Base-by-base conservation (phyloP, 768 basidiomycete species). In the Boletus patriciae region DNA sequence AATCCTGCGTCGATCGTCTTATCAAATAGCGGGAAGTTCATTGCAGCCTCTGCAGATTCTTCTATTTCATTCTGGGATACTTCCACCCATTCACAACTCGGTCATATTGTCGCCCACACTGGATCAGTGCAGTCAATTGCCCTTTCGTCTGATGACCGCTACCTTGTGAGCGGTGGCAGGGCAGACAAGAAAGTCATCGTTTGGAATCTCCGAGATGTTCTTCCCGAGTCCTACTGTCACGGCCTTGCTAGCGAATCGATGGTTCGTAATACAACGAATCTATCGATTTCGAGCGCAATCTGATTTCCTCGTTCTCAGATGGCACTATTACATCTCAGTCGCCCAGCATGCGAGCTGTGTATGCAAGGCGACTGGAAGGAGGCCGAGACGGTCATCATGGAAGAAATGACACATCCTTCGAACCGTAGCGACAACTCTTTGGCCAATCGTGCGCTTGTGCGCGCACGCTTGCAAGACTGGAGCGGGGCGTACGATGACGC, bases 21-120 rank as follows among this genome's bases (percentile, higher is more conserved):
- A 11, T 57, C 62, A 18, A 52, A 43, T 15, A 58, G 19, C 4
- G 55, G 52, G 31, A 62, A 62, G 2, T 62, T 62, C 38, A 50
- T 62, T 19, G 56, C n/a, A 27, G 55, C 50, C 37, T 54, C 62
- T 2, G 55, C 62, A 6, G 47, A 23, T 19, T 46, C 38, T 6
- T 54, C 46, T 1, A 52, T 62, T 31, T 62, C 60, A 13, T 58
- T 62, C 19, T 62, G 62, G 60, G 62, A 62, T 19, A 43, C 53
- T 3, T 58, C 56, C 18, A 58, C 50, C 31, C 44, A 44, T 5
- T 33, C 36, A 2, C 60, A 62, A 31, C 37, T 62, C 1, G 62
- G 62, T 34, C 38, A 56, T n/a, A 21, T 52, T 23, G n/a, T 62
- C 15, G 1, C 55, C 9, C 60, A 55, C 8, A 19, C 40, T 37